Percentiles rank a stretch among this genome's conserved stretches.
Conservation (phyloP, 2,329 filamentous ascomycete species). For the Nigrospora osmanthi region DNA sequence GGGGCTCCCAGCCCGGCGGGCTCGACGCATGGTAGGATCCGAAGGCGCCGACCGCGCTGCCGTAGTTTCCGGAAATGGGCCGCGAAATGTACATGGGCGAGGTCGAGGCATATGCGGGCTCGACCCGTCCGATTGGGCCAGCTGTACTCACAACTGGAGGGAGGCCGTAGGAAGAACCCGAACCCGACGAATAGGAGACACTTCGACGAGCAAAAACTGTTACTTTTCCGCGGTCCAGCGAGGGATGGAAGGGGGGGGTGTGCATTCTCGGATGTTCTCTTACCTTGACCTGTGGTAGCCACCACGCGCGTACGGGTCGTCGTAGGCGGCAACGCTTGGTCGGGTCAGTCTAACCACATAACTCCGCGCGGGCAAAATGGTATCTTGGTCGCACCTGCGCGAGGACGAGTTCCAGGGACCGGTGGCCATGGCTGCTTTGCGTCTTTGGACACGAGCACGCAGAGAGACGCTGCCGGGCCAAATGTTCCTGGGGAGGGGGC, state of each 20-base stretch:
- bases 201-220: slow-evolving; percentile 27
- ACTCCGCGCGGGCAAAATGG: slow-evolving; percentile 9
- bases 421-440: slow-evolving; percentile 31
- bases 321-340: slow-evolving; percentile 18
- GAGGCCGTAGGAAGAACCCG: slow-evolving; percentile 23
- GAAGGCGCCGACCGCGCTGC: slow-evolving; percentile 19
- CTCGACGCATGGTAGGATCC: slow-evolving; percentile 31
- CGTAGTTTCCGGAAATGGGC: slow-evolving; percentile 30
- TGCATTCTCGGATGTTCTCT: slow-evolving; percentile 13
- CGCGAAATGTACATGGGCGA: slow-evolving; percentile 33
- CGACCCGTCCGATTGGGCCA: slow-evolving; percentile 28
- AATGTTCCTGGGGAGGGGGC: too few species aligned
- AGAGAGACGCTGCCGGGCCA: slow-evolving; percentile 22
- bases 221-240: slow-evolving; percentile 17
- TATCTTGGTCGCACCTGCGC: slow-evolving; percentile 40
- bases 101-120: slow-evolving; percentile 27
- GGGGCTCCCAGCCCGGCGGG: slow-evolving; percentile 38
- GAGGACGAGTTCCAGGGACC: slow-evolving; percentile 38
- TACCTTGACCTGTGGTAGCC: slow-evolving; percentile 23
- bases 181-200: slow-evolving; percentile 31
- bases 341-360: slow-evolving; percentile 17
- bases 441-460: slow-evolving; percentile 33
- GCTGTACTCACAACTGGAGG: slow-evolving; percentile 23
- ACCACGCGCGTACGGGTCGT: slow-evolving; percentile 18
- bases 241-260: slow-evolving; percentile 4